Base-by-base conservation (phyloP, 2,329 filamentous ascomycete species). In the Lachnellula arida region DNA sequence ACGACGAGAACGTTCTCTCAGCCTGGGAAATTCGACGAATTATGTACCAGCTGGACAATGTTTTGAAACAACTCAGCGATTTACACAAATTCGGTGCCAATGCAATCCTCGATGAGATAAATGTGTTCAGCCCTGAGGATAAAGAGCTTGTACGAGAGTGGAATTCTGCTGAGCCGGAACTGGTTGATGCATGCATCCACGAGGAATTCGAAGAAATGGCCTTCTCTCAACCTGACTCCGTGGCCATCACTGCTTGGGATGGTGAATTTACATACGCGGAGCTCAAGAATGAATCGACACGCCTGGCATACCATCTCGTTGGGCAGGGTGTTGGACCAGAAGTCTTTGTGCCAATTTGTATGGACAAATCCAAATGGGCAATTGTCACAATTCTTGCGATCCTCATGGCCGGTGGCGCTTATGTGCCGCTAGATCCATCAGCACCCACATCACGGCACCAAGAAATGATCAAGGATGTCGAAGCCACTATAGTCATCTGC, bases 351-450 rank as follows among this genome's bases (percentile, higher is more conserved):
- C 62, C 64, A 22, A 49, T 70, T 6, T 67, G 62, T 49, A 68
- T 69, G 46, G 66, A 70, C 34, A 70, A 70, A 54, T 66, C 64
- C 1, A 57, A 44, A 17, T 70, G 64, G 59, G 62, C 62, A 7
- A 56, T 67, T 17, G 61, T 71, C 4, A 59, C 62, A 11, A 62
- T 68, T 28, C 60, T 71, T 35, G 65, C 53, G 17, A 60, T 70
- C 1, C 54, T 69, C 46, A 67, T 66, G 54, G 59, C 62, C 8
- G 68, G 69, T 8, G 67, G 55, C 12, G 66, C 64, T 4, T 68
- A 66, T 47, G 65, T 71, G 23, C 61, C 66, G n/a, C 51, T 72
- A 28, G 66, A 72, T 53, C 65, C 68, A 17, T 57, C 55, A 5
- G 60, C 68, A 51, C 67, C 68, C 6, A 51, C 57, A 17, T 59